A percentile compares a stretch with the other conserved stretches of the same genome.
These are phyloP conservation scores for Quercus rubra DNA, from an alignment of 306 rosid species.

Conservation along the genomic window DNA sequence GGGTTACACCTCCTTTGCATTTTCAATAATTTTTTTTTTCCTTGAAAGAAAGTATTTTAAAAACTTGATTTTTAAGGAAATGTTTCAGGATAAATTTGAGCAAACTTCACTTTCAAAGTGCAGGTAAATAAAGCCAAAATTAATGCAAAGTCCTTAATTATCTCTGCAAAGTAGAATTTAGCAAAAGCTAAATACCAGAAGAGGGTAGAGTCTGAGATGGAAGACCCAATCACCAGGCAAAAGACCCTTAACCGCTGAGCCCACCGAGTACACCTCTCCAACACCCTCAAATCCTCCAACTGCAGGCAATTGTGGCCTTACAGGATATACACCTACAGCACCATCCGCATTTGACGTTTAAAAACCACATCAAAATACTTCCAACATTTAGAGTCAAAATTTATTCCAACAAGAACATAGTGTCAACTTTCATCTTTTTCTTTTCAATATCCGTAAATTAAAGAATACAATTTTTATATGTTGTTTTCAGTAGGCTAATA, in stretches of 20 bases:
- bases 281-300: constrained; percentile 93
- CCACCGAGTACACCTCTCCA: constrained; percentile 75
- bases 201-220: constrained; percentile 65
- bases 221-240: constrained; percentile 85
- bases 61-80: background rate
- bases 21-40: background rate
- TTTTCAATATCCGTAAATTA: background rate
- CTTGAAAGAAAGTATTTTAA: background rate
- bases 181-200: constrained; percentile 36
- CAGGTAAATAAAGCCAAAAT: background rate
- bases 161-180: background rate
- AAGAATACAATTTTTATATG: background rate
- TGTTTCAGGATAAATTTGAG: background rate
- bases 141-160: background rate
- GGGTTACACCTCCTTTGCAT: background rate
- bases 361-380: background rate
- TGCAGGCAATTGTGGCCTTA: constrained; percentile 81
- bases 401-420: background rate
- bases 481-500: background rate
- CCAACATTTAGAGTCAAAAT: constrained; percentile 6
- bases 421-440: background rate
- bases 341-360: background rate
- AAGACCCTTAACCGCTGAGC: constrained; percentile 52
- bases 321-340: constrained; percentile 67
- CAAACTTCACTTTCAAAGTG: background rate